phyloP scores from a whole-genome alignment of 2,329 filamentous ascomycete genomes.

The Penicillium sp. region DNA sequence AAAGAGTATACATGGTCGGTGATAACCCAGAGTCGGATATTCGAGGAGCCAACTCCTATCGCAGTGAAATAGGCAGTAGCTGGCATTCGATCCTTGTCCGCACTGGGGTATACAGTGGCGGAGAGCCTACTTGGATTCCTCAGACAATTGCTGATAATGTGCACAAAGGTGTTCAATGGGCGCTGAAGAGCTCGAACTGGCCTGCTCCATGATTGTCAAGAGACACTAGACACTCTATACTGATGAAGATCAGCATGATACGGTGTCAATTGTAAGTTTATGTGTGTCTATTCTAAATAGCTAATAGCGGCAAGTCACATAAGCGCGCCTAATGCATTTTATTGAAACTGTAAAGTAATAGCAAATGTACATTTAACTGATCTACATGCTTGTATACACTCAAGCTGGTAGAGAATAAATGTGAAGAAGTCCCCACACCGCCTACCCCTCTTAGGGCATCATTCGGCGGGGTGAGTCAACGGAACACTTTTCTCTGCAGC shows the following conservation, averaged over 20 bases:
- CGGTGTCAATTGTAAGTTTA: not conserved
- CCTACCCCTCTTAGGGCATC: conserved; percentile 32
- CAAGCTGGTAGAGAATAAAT: not conserved
- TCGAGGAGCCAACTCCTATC: conserved; percentile 74
- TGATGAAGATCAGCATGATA: not conserved
- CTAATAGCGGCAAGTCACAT: not conserved
- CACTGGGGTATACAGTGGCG: conserved; percentile 70
- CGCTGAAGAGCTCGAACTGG: conserved; percentile 55
- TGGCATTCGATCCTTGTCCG: conserved; percentile 77
- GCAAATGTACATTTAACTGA: not conserved
- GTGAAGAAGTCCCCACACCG: conserved; percentile 3
- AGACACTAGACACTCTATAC: not conserved
- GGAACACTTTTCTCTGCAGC: conserved; percentile 9
- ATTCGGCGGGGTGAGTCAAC: conserved; percentile 32
- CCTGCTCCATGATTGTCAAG: conserved; percentile 3
- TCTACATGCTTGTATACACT: not conserved
- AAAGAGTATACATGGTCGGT: conserved; percentile 89
- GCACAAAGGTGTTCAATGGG: conserved; percentile 73
- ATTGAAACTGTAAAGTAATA: not conserved
- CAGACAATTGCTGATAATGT: conserved; percentile 70
- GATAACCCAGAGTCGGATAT: conserved; percentile 91
- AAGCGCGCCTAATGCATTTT: not conserved
- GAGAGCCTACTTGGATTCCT: conserved; percentile 60
- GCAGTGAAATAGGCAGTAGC: conserved; percentile 62
- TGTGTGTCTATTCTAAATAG: not conserved